Evolutionary conservation across 257 asterid species (phyloP).

Genomic region (Rauvolfia tetraphylla): DNA sequence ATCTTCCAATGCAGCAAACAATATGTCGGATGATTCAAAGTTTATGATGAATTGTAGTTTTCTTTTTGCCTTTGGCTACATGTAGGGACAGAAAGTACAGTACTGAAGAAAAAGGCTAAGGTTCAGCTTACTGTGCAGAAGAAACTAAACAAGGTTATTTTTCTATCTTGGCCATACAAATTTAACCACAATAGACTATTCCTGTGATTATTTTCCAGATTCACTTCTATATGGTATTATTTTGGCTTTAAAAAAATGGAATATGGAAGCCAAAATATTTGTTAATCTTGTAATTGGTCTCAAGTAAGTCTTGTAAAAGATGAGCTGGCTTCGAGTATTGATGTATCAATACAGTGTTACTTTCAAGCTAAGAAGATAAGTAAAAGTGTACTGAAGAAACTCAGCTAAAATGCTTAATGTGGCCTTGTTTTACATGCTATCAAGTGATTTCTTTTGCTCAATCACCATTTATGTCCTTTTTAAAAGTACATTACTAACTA

Average conservation of each 20-base stretch:
- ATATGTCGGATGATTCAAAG: neutral
- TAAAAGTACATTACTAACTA: neutral
- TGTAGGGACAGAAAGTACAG: constrained; percentile 16
- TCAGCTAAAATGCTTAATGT: neutral
- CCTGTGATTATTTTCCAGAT: neutral
- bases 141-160: constrained; percentile 18
- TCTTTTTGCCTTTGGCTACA: constrained; percentile 1
- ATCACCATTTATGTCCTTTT: neutral
- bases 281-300: neutral
- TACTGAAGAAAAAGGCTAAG: constrained; percentile 14
- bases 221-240: neutral
- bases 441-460: neutral
- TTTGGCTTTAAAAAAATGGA: neutral
- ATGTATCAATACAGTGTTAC: neutral
- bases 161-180: neutral
- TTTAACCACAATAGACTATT: neutral
- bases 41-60: neutral
- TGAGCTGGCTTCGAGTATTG: neutral
- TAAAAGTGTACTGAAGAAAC: neutral
- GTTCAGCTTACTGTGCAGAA: constrained; percentile 15
- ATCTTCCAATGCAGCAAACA: neutral
- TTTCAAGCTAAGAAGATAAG: neutral
- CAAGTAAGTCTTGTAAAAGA: neutral
- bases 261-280: neutral
- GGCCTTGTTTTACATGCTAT: neutral